Evolutionary conservation across 2,329 filamentous ascomycete species (phyloP), one percentile per base, ranked within the genome.

Genomic region (Ophiostoma angusticollis): DNA sequence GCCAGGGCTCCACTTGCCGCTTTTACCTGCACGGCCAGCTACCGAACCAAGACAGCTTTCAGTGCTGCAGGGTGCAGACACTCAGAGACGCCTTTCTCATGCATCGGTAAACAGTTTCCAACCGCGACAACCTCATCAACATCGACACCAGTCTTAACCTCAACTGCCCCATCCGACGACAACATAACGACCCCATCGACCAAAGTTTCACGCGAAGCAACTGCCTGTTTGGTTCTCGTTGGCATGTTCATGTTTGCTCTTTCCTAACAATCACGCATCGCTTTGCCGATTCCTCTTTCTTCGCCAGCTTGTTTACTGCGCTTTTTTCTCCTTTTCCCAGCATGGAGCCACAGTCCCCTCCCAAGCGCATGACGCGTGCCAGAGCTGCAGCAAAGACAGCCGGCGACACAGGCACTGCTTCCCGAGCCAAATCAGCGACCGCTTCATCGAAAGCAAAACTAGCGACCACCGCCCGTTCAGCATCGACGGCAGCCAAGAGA

Each of bases 361-460:
- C 52, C 6, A 54, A 54, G 41, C 43, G 51, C 17, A 46, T 54
- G 38, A 54, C 52, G 35, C 43, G 52, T 21, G 58, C 64, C 32
- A 56, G 64, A 42, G 62, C 64, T 23, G 62, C 63, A 21, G 63
- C 63, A 31, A 66, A 61, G 51, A 54, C 54, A 24, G 52, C 48
- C 38, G 59, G 64, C 12, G 23, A 35, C 27, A 30, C 37, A 9
- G 9, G 24, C 9, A 22, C 43, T 8, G n/a, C 58, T 11, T 52
- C 55, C 30, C 28, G 32, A 12, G 49, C 55, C 25, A 65, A 64
- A 49, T 58, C 60, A 2, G 61, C 64, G 42, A 68, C 58, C 43
- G 61, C 68, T 41, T 60, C 66, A 12, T 59, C 67, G 23, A 67
- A 64, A 50, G 60, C 68, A 31, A 70, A 62, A 51, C 56, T 61